These are phyloP conservation scores for Chaetomium sp. DNA, from an alignment of 2,329 filamentous ascomycete species.

Conservation along the genomic window DNA sequence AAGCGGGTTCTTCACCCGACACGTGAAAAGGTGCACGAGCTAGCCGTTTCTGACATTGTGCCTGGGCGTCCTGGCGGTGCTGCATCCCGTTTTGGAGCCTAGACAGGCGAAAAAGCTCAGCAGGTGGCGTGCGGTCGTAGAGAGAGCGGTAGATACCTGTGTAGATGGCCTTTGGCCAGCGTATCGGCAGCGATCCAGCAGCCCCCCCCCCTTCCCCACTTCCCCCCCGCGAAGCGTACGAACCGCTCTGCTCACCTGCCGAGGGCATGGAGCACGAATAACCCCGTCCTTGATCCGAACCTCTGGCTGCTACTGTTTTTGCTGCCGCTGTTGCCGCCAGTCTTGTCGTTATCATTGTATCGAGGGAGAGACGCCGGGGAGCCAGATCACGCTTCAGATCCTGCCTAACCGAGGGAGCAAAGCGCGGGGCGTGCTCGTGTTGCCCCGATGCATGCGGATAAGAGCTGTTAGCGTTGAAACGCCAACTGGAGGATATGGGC, in stretches of 20 bases:
- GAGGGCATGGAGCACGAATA: not conserved
- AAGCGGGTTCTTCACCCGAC: slow-evolving; percentile 33
- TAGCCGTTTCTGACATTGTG: slow-evolving; percentile 23
- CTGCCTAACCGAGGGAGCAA: slow-evolving; percentile 27
- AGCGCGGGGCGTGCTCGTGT: slow-evolving; percentile 32
- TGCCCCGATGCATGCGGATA: slow-evolving; percentile 40
- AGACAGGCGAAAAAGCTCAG: slow-evolving; percentile 15
- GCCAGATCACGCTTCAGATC: slow-evolving; percentile 20
- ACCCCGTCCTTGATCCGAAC: slow-evolving; percentile 18
- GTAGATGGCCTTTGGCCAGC: slow-evolving; percentile 6
- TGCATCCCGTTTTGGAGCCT: slow-evolving; percentile 18
- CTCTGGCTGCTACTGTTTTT: slow-evolving; percentile 8
- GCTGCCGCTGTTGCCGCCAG: not conserved
- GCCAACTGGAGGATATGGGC: slow-evolving; percentile 30
- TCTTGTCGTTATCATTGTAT: not conserved
- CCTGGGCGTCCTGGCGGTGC: slow-evolving; percentile 15
- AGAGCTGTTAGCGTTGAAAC: slow-evolving; percentile 36
- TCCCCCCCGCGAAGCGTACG: not conserved
- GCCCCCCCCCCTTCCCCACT: too few species aligned
- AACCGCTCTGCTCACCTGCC: not conserved
- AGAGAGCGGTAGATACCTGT: slow-evolving; percentile 25
- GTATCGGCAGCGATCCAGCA: slow-evolving; percentile 2
- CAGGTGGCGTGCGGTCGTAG: slow-evolving; percentile 7
- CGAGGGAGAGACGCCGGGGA: not conserved
- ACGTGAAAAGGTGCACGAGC: slow-evolving; percentile 30